Percentiles rank a stretch among this genome's conserved stretches.
Evolutionary conservation across 2,329 filamentous ascomycete genomes (phyloP).

Genomic region (Stagonosporopsis vannaccii): DNA sequence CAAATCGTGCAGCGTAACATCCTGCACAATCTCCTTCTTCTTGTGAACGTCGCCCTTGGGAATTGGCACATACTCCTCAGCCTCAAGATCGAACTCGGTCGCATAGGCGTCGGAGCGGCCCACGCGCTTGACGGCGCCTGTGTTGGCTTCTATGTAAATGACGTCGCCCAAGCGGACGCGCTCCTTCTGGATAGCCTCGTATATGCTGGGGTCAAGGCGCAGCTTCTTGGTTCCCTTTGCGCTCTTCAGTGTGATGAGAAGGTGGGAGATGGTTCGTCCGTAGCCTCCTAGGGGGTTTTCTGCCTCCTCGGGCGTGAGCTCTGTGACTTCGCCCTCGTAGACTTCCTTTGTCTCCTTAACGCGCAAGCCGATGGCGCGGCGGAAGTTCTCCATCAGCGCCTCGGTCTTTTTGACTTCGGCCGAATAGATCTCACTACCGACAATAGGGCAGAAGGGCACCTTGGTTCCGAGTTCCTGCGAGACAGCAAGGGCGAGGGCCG

Average conservation of each 20-base stretch:
- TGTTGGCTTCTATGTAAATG: slow-evolving; percentile 99
- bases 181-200: slow-evolving; percentile 99
- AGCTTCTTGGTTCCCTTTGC: slow-evolving; percentile 98
- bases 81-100: slow-evolving; percentile 97
- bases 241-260: slow-evolving; percentile 93
- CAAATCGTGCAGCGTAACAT: slow-evolving; percentile 95
- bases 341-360: slow-evolving; percentile 99
- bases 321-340: slow-evolving; percentile 97
- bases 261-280: slow-evolving; percentile 94
- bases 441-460: slow-evolving; percentile 97
- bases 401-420: slow-evolving; percentile 99
- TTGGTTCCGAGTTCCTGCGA: slow-evolving; percentile 97
- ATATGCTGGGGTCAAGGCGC: slow-evolving; percentile 94
- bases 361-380: slow-evolving; percentile 90
- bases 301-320: slow-evolving; percentile 95
- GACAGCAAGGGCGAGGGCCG: slow-evolving; percentile 90
- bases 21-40: slow-evolving; percentile 99
- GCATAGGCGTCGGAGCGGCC: slow-evolving; percentile 96
- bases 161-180: slow-evolving; percentile 95
- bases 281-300: slow-evolving; percentile 98
- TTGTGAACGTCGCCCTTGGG: slow-evolving; percentile 99
- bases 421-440: slow-evolving; percentile 97
- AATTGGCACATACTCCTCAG: slow-evolving; percentile 98
- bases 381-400: slow-evolving; percentile 98
- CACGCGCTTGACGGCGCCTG: slow-evolving; percentile 95